Base-by-base conservation (phyloP, 768 basidiomycete species). In the Steccherinum ochraceum region DNA sequence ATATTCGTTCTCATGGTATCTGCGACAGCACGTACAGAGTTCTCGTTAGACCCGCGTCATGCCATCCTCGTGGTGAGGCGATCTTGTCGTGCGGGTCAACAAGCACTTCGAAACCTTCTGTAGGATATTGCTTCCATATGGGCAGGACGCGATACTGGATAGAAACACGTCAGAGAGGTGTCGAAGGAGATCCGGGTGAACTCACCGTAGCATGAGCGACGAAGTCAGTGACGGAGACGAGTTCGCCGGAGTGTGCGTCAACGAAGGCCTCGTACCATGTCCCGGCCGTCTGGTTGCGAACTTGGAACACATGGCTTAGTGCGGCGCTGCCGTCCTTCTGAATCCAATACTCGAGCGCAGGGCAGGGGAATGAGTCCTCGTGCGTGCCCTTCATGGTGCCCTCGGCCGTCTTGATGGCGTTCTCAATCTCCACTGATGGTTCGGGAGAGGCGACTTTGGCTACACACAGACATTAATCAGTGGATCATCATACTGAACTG, bases 51-150 rank as follows among this genome's bases (percentile, higher is more conserved):
- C 63, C n/a, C n/a, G 71, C 61, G 43, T 63, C 66, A 56, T 81
- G 78, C 81, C 81, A 82, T 27, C 81, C 82, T 11, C 69, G 55
- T 24, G 81, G 81, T 21, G 81, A 84, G 2, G 80, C 72, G 3
- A 64, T 50, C 12, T 59, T 59, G 63, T 85, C 79, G 61, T 77
- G 71, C 12, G 84, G 84, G 53, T 82, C 69, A 3, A 65, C 67
- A 12, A 83, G 52, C 4, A 71, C 67, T 54, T 75, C 67, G 57
- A 80, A 67, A 18, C 81, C 81, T 20, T 81, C 69, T 16, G 70
- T 67, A 12, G 75, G 61, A 12, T 67, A 67, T 58, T 81, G 71
- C 61, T 81, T 77, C 20, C 66, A 59, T 57, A 77, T 71, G 0
- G 79, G 79, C 24, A 80, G 68, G 30, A 78, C 78, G 12, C 57